Base-by-base conservation (phyloP, 306 rosid genomes). In the Trifolium fragiferum region DNA sequence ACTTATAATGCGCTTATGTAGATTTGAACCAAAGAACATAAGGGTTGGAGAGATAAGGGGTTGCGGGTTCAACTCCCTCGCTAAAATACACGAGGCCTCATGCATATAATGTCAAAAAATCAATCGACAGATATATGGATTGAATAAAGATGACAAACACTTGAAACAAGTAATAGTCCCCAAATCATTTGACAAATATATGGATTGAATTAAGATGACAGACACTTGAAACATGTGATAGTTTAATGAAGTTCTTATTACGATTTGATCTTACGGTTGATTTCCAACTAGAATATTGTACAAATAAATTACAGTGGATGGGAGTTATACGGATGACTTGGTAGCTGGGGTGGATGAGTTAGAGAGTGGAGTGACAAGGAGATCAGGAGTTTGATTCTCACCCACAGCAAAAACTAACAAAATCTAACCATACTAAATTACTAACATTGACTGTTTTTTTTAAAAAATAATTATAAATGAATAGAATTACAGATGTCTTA, bases 151-250 rank as follows among this genome's bases (percentile, higher is more conserved):
- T 16, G 61, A 23, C 33, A 61, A 4, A 66, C 16, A 54, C 44
- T 21, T 57, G 30, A 70, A 72, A 59, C 62, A 64, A 71, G 73
- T 19, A 30, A 23, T 46, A 50, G 68, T 43, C 60, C 8, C 30
- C n/a, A 79, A 51, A 43, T 54, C 16, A 50, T 7, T 40, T 33
- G 59, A 72, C 65, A 60, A 77, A 72, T 25, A 20, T 49, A 66
- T 60, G 16, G 35, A 67, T 41, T 66, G 79, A 51, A 62, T 23
- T 30, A 33, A 58, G 19, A 78, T 16, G 61, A 23, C 25, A 61
- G 2, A 65, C n/a, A 54, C 44, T 21, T 55, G 27, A 70, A 72
- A 59, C 66, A 64, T 66, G 73, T 19, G 14, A 25, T 46, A 50
- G 72, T 57, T 69, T 62, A 61, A 58, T 70, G 57, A 44, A 70